phyloP scores from a whole-genome alignment of 495 filamentous ascomycete species.

The Penicillium tannophilum region DNA sequence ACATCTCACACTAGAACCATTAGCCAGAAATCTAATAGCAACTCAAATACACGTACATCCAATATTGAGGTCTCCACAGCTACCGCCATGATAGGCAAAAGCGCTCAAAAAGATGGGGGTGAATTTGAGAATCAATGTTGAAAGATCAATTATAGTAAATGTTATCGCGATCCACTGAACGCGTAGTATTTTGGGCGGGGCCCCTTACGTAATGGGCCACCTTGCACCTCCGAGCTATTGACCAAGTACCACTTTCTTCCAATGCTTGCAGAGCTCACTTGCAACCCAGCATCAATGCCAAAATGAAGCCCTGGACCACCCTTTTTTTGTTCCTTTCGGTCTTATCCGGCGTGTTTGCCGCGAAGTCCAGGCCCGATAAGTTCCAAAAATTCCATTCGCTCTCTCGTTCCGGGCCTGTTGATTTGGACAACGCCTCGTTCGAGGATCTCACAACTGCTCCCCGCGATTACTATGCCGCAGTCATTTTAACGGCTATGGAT shows the following conservation, averaged over 20 bases:
- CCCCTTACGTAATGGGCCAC: constrained; percentile 29
- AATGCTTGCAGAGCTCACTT: constrained; percentile 5
- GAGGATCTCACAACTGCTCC: constrained; percentile 72
- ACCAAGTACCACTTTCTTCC: background rate
- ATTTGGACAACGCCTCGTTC: constrained; percentile 76
- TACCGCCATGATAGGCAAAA: constrained; percentile 20
- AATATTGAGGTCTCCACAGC: constrained; percentile 17
- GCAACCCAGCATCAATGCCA: constrained; percentile 27
- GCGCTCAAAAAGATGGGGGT: background rate
- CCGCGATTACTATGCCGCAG: constrained; percentile 78
- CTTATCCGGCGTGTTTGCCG: constrained; percentile 44
- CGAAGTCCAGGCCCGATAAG: constrained; percentile 35
- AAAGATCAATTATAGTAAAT: background rate
- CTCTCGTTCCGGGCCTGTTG: constrained; percentile 66
- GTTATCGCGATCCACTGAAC: constrained; percentile 7
- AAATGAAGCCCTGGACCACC: constrained; percentile 58
- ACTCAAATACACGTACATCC: constrained; percentile 26
- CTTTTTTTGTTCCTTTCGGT: constrained; percentile 54
- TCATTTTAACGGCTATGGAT: constrained; percentile 88
- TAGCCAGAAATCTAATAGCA: constrained; percentile 4
- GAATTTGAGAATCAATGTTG: background rate
- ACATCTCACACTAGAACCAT: constrained; percentile 41
- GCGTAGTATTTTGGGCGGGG: constrained; percentile 14
- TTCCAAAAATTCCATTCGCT: constrained; percentile 71
- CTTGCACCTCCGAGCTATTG: constrained; percentile 12